These are phyloP conservation scores for Aspergillus cejpii DNA, from an alignment of 2,329 filamentous ascomycete species.

Conservation along the genomic window DNA sequence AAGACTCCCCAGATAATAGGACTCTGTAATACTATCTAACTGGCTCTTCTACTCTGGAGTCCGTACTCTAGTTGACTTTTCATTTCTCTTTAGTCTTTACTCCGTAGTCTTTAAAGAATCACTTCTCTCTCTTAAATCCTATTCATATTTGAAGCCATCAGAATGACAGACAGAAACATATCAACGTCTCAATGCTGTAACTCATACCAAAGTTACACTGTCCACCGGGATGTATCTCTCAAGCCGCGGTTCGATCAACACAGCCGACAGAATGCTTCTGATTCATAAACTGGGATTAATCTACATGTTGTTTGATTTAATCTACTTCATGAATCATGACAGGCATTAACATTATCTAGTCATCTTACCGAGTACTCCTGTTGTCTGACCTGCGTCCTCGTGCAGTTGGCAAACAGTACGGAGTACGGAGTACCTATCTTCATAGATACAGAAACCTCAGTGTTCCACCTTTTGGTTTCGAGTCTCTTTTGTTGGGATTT, in stretches of 20 bases:
- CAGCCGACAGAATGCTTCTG: neutral
- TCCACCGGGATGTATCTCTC: neutral
- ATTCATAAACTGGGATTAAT: neutral
- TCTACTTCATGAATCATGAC: neutral
- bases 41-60: neutral
- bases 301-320: neutral
- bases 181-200: too few species aligned
- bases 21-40: too few species aligned
- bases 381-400: too few species aligned
- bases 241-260: neutral
- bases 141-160: neutral
- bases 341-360: neutral
- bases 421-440: too few species aligned
- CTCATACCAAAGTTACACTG: neutral
- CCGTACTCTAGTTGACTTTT: neutral
- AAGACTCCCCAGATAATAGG: too few species aligned
- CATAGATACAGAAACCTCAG: too few species aligned
- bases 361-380: too few species aligned
- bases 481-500: slow-evolving; percentile 24
- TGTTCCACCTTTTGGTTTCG: too few species aligned
- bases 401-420: too few species aligned
- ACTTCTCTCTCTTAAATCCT: neutral
- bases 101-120: neutral
- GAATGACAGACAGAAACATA: neutral
- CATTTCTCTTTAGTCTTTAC: too few species aligned